Conservation (phyloP, 305 asterid species). For the Euphrasia arctica region DNA sequence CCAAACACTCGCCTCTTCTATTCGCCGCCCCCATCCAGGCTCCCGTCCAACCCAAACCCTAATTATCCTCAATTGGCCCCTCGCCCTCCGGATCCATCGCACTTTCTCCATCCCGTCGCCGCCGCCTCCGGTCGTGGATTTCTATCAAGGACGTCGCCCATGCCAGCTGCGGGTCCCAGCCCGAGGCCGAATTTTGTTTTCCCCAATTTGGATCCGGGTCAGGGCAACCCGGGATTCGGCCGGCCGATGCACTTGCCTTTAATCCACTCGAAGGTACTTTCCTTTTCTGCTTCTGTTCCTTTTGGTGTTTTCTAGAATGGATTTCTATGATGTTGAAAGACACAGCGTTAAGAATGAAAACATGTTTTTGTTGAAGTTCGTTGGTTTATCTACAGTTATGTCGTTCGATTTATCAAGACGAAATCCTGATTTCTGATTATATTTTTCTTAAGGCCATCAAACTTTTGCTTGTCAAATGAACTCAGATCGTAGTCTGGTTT, state of each 20-base stretch:
- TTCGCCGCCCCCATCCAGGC: conserved; percentile 41
- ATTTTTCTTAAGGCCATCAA: background rate
- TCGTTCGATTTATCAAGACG: background rate
- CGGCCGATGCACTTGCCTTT: conserved; percentile 42
- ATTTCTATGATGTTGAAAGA: too few relatives aligned
- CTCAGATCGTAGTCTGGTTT: background rate
- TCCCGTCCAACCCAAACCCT: conserved; percentile 57
- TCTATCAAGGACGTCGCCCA: conserved; percentile 35
- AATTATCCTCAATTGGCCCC: conserved; percentile 54
- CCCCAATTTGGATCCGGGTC: conserved; percentile 50
- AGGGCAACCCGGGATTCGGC: conserved; percentile 36
- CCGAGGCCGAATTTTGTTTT: conserved; percentile 46
- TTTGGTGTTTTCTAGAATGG: background rate
- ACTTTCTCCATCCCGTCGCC: conserved; percentile 55
- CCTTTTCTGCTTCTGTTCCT: too few relatives aligned
- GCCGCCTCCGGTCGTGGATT: conserved; percentile 54
- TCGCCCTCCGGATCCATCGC: conserved; percentile 35
- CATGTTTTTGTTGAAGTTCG: too few relatives aligned
- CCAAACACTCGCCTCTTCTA: conserved; percentile 42
- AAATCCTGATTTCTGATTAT: background rate
- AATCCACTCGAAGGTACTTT: conserved; percentile 37
- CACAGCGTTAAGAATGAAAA: too few relatives aligned
- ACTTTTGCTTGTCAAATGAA: background rate
- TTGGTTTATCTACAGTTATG: background rate
- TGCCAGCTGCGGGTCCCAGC: conserved; percentile 31